Evolutionary conservation across 78 protist genomes (phyloP).

Genomic region (Salpingoeca rosetta): DNA sequence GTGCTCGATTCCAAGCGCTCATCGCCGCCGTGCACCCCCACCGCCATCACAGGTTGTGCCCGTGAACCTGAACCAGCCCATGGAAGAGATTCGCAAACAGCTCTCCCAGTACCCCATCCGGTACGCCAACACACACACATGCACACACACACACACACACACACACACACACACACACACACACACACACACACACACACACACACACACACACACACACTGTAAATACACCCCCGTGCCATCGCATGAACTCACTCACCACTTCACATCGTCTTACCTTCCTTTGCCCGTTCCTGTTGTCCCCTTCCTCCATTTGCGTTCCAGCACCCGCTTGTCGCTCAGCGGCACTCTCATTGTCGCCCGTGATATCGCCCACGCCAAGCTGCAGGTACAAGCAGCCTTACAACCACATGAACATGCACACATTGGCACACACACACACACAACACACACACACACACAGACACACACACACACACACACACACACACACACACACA

Average conservation of each 20-base stretch:
- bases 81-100: slow-evolving; percentile 27
- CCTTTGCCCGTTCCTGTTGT: neutral
- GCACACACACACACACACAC: slow-evolving; percentile 69
- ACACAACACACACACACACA: no score
- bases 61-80: slow-evolving; percentile 59
- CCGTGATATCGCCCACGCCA: slow-evolving; percentile 78
- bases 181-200: no score
- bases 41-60: slow-evolving; percentile 40
- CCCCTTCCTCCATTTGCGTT: neutral
- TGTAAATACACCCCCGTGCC: no score
- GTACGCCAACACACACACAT: slow-evolving; percentile 40
- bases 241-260: neutral
- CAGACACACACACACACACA: no score
- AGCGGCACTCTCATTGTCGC: slow-evolving; percentile 76
- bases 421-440: no score
- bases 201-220: no score
- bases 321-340: slow-evolving; percentile 44
- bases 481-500: no score
- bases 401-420: no score
- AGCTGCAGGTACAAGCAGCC: no score
- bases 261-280: neutral
- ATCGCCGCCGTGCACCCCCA: no score
- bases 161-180: slow-evolving; percentile 71
- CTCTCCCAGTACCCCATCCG: slow-evolving; percentile 31
- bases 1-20: no score